phyloP scores from a whole-genome alignment of 1,139 yeast species.

The Komagataea norvegica region DNA sequence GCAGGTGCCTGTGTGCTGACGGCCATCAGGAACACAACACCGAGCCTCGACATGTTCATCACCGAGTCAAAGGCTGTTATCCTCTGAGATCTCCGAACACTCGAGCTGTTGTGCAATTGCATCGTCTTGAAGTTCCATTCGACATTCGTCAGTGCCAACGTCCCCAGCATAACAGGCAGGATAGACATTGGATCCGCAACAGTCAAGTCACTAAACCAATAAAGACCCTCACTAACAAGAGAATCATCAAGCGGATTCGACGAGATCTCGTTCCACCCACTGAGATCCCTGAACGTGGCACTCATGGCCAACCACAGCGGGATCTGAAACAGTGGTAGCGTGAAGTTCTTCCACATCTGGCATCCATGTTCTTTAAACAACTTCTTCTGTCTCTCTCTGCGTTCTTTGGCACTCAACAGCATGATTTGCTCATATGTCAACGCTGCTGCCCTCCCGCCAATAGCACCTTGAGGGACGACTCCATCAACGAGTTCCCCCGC shows the following conservation, averaged over 20 bases:
- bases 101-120: slow-evolving; percentile 25
- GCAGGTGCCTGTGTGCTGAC: slow-evolving; percentile 82
- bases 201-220: slow-evolving; percentile 60
- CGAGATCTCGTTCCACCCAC: slow-evolving; percentile 41
- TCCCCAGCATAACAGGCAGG: slow-evolving; percentile 68
- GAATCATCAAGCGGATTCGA: slow-evolving; percentile 46
- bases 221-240: slow-evolving; percentile 49
- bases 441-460: slow-evolving; percentile 35
- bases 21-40: slow-evolving; percentile 78
- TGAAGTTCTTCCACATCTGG: slow-evolving; percentile 74
- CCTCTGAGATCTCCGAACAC: slow-evolving; percentile 30
- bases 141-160: slow-evolving; percentile 65
- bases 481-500: slow-evolving; percentile 8
- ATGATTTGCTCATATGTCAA: slow-evolving; percentile 75
- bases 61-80: slow-evolving; percentile 59
- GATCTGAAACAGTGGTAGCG: slow-evolving; percentile 73
- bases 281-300: slow-evolving; percentile 58
- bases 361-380: slow-evolving; percentile 63
- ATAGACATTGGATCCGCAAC: slow-evolving; percentile 57
- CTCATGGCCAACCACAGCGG: slow-evolving; percentile 88
- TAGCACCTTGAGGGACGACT: slow-evolving; percentile 9
- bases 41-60: slow-evolving; percentile 65
- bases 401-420: slow-evolving; percentile 70
- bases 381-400: slow-evolving; percentile 64
- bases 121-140: slow-evolving; percentile 72